phyloP scores from a whole-genome alignment of 2,329 filamentous ascomycete species.

The Sporothrix brasiliensis region DNA sequence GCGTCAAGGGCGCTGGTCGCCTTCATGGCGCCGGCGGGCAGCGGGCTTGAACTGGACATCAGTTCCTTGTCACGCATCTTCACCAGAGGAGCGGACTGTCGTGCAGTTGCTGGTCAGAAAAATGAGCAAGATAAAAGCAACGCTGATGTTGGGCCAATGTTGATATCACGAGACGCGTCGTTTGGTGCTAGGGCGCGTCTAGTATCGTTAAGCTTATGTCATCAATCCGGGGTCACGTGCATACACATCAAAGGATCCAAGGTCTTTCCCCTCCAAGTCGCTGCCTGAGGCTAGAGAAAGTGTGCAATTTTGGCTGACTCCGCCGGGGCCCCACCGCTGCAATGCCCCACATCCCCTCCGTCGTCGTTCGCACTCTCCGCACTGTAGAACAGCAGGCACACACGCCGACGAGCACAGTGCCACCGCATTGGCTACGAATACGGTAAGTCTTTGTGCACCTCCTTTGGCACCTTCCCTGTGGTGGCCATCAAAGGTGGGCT shows the following conservation, averaged over 20 bases:
- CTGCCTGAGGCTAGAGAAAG: slow-evolving; percentile 25
- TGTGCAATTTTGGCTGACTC: slow-evolving; percentile 17
- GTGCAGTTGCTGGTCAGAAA: not conserved
- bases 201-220: not conserved
- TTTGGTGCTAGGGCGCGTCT: not conserved
- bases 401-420: slow-evolving; percentile 20
- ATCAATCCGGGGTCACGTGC: slow-evolving; percentile 10
- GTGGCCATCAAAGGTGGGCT: not conserved
- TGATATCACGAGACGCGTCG: slow-evolving; percentile 19
- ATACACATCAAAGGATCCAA: not conserved
- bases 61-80: not conserved
- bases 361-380: not conserved
- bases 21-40: not conserved
- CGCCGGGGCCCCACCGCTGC: slow-evolving; percentile 29
- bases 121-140: not conserved
- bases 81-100: not conserved
- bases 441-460: not conserved
- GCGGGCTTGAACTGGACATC: slow-evolving; percentile 21
- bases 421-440: no score
- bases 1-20: not conserved
- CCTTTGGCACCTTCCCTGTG: slow-evolving; percentile 3
- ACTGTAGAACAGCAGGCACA: slow-evolving; percentile 1
- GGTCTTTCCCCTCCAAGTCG: not conserved
- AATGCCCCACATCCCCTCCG: slow-evolving; percentile 29
- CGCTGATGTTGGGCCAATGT: not conserved